Conservation (phyloP, 495 filamentous ascomycete species). For the Neurospora tetrasperma region DNA sequence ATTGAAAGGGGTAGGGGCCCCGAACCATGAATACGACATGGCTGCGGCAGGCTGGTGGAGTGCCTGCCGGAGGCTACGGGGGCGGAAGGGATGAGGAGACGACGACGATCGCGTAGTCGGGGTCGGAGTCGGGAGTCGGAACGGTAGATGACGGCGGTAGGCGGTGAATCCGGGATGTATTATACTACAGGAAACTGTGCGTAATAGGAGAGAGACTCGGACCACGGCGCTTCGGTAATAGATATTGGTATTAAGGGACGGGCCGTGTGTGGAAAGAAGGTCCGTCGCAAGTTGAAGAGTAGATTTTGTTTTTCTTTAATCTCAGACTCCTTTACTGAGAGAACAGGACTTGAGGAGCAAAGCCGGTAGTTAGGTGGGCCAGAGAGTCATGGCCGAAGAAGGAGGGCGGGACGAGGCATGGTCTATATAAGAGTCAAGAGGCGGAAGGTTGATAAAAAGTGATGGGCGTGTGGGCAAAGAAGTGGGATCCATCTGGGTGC, state of each 20-base stretch:
- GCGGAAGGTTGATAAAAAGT: conserved; percentile 7
- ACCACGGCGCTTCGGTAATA: neutral
- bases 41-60: conserved; percentile 8
- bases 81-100: neutral
- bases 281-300: neutral
- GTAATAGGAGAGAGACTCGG: neutral
- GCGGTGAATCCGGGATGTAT: neutral
- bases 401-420: conserved; percentile 5
- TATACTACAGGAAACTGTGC: neutral
- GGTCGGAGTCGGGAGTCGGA: neutral
- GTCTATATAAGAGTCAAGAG: conserved; percentile 7
- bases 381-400: neutral
- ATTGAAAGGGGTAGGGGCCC: conserved; percentile 64
- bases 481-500: neutral
- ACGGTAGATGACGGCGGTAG: neutral
- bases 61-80: neutral
- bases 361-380: conserved; percentile 2
- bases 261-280: neutral
- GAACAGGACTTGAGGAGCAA: neutral
- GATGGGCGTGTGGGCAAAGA: neutral
- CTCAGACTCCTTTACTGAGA: neutral
- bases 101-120: neutral
- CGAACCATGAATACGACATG: conserved; percentile 77
- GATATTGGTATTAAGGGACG: neutral
- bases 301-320: neutral